A percentile compares a stretch with the other conserved stretches of the same genome.
Conservation (phyloP, 345 rosid species). For the Populus tremula region DNA sequence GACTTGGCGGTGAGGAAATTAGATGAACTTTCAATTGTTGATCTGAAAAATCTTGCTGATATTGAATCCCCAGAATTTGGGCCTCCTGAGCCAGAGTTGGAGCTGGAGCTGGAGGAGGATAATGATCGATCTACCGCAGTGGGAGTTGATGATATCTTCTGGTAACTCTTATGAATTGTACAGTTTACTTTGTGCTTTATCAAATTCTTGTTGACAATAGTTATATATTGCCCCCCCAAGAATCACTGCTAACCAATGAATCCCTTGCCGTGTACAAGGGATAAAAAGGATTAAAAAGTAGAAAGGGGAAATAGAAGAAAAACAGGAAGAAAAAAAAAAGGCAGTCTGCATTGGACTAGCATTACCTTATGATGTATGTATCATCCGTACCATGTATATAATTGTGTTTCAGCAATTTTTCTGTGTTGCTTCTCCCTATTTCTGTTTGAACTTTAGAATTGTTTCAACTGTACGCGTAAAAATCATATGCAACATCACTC, state of each 20-base stretch:
- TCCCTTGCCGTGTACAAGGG: constrained; percentile 23
- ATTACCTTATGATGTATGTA: constrained; percentile 25
- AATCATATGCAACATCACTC: neutral
- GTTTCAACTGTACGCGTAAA: neutral
- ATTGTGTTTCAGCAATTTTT: neutral
- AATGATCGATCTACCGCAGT: constrained; percentile 38
- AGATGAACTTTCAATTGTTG: constrained; percentile 82
- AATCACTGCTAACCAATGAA: neutral
- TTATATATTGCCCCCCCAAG: neutral
- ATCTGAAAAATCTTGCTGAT: constrained; percentile 87
- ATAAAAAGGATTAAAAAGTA: neutral
- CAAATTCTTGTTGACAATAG: constrained; percentile 27
- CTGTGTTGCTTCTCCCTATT: neutral
- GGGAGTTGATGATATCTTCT: constrained; percentile 69
- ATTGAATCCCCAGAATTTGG: constrained; percentile 66
- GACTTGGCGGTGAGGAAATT: constrained; percentile 79
- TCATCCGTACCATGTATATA: constrained; percentile 22
- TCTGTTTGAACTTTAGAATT: neutral
- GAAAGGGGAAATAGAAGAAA: neutral
- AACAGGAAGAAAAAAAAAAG: neutral
- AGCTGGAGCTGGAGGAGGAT: constrained; percentile 70
- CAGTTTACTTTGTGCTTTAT: constrained; percentile 39
- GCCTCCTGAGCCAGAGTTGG: constrained; percentile 53
- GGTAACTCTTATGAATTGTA: constrained; percentile 54
- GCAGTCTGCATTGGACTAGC: constrained; percentile 48